A percentile compares a stretch with the other conserved stretches of the same genome.
Conservation (phyloP, 495 filamentous ascomycete species). For the Penicillium atrosanguineum region DNA sequence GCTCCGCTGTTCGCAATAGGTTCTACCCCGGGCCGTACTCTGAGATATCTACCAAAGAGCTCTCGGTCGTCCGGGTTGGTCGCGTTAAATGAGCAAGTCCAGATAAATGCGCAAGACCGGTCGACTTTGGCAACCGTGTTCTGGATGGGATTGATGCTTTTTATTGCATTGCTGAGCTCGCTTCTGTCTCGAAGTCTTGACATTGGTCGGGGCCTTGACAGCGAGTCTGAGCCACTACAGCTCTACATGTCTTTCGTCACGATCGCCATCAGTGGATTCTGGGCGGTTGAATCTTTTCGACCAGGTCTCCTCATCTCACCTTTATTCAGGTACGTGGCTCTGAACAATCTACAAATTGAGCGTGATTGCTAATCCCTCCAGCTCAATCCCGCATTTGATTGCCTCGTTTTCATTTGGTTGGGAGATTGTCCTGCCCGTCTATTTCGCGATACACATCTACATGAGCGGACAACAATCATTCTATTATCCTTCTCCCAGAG, state of each 20-base stretch:
- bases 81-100: slow-evolving; percentile 7
- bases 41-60: background rate
- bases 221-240: background rate
- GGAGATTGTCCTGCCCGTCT: background rate
- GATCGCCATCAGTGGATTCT: slow-evolving; percentile 11
- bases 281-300: slow-evolving; percentile 8
- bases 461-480: background rate
- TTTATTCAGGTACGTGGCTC: background rate
- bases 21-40: background rate
- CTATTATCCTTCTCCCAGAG: slow-evolving; percentile 1
- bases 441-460: background rate
- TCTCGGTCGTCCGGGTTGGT: background rate
- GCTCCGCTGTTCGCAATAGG: background rate
- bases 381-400: background rate
- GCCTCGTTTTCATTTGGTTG: background rate
- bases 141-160: slow-evolving; percentile 7
- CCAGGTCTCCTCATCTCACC: background rate
- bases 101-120: background rate
- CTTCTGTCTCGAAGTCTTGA: background rate
- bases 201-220: background rate
- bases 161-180: slow-evolving; percentile 1
- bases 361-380: background rate
- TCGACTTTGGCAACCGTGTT: background rate
- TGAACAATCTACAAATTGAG: background rate
- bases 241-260: background rate